Evolutionary conservation across 345 rosid genomes (phyloP).

Genomic region (Capsella bursapastoris): DNA sequence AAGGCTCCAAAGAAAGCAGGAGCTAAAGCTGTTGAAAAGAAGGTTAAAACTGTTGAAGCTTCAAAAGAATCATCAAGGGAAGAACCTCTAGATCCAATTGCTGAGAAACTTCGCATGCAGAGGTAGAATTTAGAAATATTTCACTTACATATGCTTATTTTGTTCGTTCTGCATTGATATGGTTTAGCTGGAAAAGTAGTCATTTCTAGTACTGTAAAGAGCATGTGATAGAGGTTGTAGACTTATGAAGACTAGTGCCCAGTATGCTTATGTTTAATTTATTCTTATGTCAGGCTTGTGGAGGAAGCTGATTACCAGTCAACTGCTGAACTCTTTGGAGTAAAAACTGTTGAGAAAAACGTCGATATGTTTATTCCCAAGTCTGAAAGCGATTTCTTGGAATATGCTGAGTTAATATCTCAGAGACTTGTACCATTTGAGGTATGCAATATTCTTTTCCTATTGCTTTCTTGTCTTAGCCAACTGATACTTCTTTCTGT

Average conservation of each 20-base stretch:
- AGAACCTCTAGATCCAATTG: slow-evolving; percentile 63
- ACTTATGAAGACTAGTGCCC: neutral
- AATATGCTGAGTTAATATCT: slow-evolving; percentile 86
- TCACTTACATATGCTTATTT: slow-evolving; percentile 1
- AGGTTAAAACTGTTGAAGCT: slow-evolving; percentile 54
- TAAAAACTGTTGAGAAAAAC: slow-evolving; percentile 61
- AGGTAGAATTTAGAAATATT: slow-evolving; percentile 50
- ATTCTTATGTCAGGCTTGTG: slow-evolving; percentile 64
- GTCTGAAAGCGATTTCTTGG: slow-evolving; percentile 82
- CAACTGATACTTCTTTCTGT: neutral
- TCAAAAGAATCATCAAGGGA: slow-evolving; percentile 39
- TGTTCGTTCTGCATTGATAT: neutral
- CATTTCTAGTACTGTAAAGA: neutral
- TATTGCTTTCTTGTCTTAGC: neutral
- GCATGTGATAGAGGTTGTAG: neutral
- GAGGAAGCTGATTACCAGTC: slow-evolving; percentile 90
- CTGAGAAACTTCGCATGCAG: slow-evolving; percentile 80
- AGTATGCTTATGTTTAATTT: neutral
- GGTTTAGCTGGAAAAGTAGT: neutral
- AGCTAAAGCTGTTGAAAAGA: slow-evolving; percentile 53
- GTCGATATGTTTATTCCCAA: slow-evolving; percentile 78
- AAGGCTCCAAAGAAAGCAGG: slow-evolving; percentile 57
- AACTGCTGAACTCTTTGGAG: slow-evolving; percentile 73
- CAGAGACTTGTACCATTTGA: slow-evolving; percentile 68
- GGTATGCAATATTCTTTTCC: slow-evolving; percentile 48